Percentiles rank a stretch among this genome's conserved stretches.
Conservation (phyloP, 352 stramenopile species). For the Phytopythium sindhum region DNA sequence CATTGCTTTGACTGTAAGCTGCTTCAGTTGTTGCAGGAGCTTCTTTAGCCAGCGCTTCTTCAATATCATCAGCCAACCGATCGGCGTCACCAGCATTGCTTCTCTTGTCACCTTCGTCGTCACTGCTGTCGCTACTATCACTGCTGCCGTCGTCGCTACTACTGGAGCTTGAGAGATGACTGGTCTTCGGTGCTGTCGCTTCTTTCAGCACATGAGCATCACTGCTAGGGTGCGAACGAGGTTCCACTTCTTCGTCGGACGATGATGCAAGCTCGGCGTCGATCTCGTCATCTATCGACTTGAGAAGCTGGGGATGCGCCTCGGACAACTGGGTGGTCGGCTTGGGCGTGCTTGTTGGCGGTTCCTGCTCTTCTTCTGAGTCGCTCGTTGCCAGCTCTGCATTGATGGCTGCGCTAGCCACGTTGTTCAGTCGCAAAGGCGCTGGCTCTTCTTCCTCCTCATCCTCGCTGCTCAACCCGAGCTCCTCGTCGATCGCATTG, state of each 20-base stretch:
- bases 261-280: constrained; percentile 35
- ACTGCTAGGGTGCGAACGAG: background rate
- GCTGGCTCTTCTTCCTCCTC: constrained; percentile 19
- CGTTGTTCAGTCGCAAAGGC: background rate
- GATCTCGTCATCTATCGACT: constrained; percentile 36
- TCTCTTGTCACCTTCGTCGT: constrained; percentile 17
- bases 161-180: constrained; percentile 13
- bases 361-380: background rate
- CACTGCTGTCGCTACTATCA: constrained; percentile 29
- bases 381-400: constrained; percentile 15
- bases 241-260: constrained; percentile 20
- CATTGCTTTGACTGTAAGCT: no score
- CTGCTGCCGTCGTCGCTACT: constrained; percentile 23
- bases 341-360: background rate
- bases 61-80: background rate
- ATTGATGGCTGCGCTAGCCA: constrained; percentile 22
- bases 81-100: constrained; percentile 8
- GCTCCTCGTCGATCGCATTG: constrained; percentile 27
- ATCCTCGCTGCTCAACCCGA: constrained; percentile 26
- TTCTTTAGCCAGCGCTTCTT: background rate
- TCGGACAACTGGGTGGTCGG: background rate
- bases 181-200: background rate
- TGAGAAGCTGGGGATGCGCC: background rate
- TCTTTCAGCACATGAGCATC: background rate
- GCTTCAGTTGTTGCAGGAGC: background rate